These are phyloP conservation scores for Phyllosticta citribraziliensis DNA, from an alignment of 2,329 filamentous ascomycete species.

Conservation along the genomic window DNA sequence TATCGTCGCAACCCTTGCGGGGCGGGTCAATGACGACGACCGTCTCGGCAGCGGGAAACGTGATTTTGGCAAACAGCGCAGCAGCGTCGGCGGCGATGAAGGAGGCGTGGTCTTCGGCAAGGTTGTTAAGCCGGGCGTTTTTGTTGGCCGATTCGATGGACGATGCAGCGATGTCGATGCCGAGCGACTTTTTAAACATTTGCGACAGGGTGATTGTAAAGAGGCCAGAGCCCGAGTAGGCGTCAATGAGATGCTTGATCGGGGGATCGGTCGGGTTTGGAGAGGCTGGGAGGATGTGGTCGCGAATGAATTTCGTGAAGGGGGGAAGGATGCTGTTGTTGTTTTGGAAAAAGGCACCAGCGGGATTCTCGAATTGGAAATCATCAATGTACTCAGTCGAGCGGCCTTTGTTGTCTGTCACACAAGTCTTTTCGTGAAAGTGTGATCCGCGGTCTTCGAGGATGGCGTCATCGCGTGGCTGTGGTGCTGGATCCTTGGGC, in stretches of 20 bases:
- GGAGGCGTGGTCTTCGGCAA: slow-evolving; percentile 56
- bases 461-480: slow-evolving; percentile 23
- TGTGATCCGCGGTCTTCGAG: slow-evolving; percentile 45
- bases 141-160: slow-evolving; percentile 69
- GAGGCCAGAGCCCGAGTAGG: slow-evolving; percentile 92
- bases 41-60: slow-evolving; percentile 69
- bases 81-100: slow-evolving; percentile 88
- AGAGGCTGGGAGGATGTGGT: slow-evolving; percentile 54
- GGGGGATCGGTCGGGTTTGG: slow-evolving; percentile 14
- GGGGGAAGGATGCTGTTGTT: slow-evolving; percentile 92
- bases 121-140: slow-evolving; percentile 69
- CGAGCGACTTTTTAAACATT: slow-evolving; percentile 68
- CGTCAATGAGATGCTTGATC: slow-evolving; percentile 85
- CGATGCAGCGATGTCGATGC: slow-evolving; percentile 77
- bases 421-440: slow-evolving; percentile 75
- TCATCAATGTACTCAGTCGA: slow-evolving; percentile 81
- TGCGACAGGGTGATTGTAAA: slow-evolving; percentile 90
- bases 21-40: slow-evolving; percentile 96
- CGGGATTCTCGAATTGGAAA: slow-evolving; percentile 81
- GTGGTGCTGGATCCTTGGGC: slow-evolving; percentile 13
- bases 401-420: slow-evolving; percentile 74
- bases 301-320: slow-evolving; percentile 80
- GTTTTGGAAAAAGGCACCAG: slow-evolving; percentile 97
- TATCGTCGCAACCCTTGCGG: slow-evolving; percentile 82
- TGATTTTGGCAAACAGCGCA: slow-evolving; percentile 67